Base-by-base conservation (phyloP, 2,329 filamentous ascomycete species). In the Aspergillus tamarii region DNA sequence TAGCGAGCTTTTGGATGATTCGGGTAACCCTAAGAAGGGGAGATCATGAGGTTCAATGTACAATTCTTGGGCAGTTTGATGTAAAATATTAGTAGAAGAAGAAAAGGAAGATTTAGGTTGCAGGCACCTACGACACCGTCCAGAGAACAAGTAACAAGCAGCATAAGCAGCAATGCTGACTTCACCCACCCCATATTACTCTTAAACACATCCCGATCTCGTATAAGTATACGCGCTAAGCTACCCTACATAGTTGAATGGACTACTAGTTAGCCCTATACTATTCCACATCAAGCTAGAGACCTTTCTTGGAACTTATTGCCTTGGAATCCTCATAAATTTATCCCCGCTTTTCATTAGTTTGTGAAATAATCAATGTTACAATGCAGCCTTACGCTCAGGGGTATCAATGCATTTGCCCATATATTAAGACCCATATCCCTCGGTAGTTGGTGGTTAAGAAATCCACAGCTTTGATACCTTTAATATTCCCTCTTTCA, bases 1-100 rank as follows among this genome's bases (percentile, higher is more conserved):
- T 36, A 89, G 86, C 65, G 84, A 89, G 28, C 71, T 86, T 55
- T 82, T 91, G 64, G 85, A 87, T 68, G 88, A 90, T 70, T 64
- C 69, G n/a, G 77, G 75, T 4, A 69, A 72, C 19, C 52, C 32
- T 4, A 39, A 55, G 21, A 39, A 55, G 14, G 34, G 21, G 19
- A 28, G 26, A 23, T 55, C 19, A 55, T 55, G 52, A 55, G 11
- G 16, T 50, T 30, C 16, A 14, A n/a, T n/a, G 7, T 41, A 41
- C 14, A 41, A 3, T 3, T 19, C 1, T 14, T 41, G 2, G 39
- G 39, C 16, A 41, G 39, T 9, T n/a, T 41, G 8, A n/a, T 11
- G 11, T 10, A 34, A 11, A 34, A 34, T 2, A 32, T 19, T 41
- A 41, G 9, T 4, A 41, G 16, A n/a, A n/a, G 9, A 41, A 16